Percentiles rank a stretch among this genome's conserved stretches.
Evolutionary conservation across 2,329 filamentous ascomycete genomes (phyloP).

Genomic region (Colletotrichum plurivorum): DNA sequence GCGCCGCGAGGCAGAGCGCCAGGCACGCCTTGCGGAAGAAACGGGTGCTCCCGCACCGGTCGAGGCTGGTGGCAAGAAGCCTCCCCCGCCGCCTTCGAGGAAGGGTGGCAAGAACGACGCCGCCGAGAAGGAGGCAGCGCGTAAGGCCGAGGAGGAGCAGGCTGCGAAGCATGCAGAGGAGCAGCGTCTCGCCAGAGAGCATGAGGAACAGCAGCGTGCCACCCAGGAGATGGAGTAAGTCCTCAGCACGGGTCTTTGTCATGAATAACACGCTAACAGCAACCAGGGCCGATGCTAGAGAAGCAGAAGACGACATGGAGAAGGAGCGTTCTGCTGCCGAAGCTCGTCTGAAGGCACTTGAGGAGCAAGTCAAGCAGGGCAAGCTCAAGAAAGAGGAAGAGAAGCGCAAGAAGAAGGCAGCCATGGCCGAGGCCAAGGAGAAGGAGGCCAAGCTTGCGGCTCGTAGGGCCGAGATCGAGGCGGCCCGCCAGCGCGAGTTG

Average conservation of each 20-base stretch:
- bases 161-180: conserved; percentile 74
- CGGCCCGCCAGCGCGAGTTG: conserved; percentile 88
- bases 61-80: conserved; percentile 68
- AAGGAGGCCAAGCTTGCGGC: conserved; percentile 88
- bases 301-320: conserved; percentile 85
- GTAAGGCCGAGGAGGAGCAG: conserved; percentile 70
- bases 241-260: not conserved
- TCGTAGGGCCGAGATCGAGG: conserved; percentile 92
- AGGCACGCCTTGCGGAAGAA: conserved; percentile 86
- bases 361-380: conserved; percentile 93
- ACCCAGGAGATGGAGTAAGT: conserved; percentile 88
- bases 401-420: conserved; percentile 92
- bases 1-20: conserved; percentile 87
- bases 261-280: conserved; percentile 47
- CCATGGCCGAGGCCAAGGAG: conserved; percentile 86
- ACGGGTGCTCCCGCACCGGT: conserved; percentile 74
- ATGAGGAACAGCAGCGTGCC: conserved; percentile 81
- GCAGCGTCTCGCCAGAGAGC: conserved; percentile 77
- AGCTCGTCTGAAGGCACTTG: conserved; percentile 87
- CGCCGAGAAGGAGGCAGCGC: conserved; percentile 66
- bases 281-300: conserved; percentile 77
- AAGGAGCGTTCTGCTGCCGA: conserved; percentile 85
- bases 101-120: conserved; percentile 77
- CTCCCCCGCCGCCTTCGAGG: conserved; percentile 84
- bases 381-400: conserved; percentile 98